Conservation (phyloP, 177 flowering plant species). For the Tripterygium wilfordii region DNA sequence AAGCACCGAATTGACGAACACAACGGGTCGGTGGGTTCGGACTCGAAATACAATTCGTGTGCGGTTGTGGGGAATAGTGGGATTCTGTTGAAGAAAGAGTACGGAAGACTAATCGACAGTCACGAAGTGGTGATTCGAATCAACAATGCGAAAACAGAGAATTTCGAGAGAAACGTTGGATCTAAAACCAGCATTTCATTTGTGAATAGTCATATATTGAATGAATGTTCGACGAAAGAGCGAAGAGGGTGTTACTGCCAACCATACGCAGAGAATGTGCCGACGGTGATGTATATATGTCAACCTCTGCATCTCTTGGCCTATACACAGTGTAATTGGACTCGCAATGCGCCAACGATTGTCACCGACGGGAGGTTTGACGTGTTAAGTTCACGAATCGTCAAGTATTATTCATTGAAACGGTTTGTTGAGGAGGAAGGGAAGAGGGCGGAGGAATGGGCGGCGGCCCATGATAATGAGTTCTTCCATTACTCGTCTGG, state of each 20-base stretch:
- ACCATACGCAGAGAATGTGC: constrained; percentile 71
- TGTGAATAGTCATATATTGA: constrained; percentile 84
- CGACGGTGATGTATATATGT: constrained; percentile 83
- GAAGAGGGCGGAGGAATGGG: constrained; percentile 63
- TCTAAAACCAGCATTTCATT: constrained; percentile 78
- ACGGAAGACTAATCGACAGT: constrained; percentile 66
- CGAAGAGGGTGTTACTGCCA: constrained; percentile 79
- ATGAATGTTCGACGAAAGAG: constrained; percentile 65
- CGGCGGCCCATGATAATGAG: constrained; percentile 58
- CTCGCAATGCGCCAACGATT: constrained; percentile 65
- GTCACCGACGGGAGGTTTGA: constrained; percentile 85
- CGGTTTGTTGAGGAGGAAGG: constrained; percentile 55
- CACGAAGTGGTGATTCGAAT: constrained; percentile 82
- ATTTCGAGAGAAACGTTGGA: constrained; percentile 60
- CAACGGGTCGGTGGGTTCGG: constrained; percentile 19
- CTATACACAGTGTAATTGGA: constrained; percentile 54
- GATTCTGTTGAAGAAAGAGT: constrained; percentile 52
- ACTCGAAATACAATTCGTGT: constrained; percentile 45
- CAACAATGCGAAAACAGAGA: constrained; percentile 68
- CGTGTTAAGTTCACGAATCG: constrained; percentile 69
- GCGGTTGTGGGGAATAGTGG: constrained; percentile 98
- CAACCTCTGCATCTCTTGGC: constrained; percentile 85
- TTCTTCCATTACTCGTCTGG: constrained; percentile 96
- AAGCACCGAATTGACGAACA: constrained; percentile 44
- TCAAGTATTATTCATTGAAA: constrained; percentile 87